phyloP scores from a whole-genome alignment of 495 filamentous ascomycete species.

The Parathielavia appendiculata region DNA sequence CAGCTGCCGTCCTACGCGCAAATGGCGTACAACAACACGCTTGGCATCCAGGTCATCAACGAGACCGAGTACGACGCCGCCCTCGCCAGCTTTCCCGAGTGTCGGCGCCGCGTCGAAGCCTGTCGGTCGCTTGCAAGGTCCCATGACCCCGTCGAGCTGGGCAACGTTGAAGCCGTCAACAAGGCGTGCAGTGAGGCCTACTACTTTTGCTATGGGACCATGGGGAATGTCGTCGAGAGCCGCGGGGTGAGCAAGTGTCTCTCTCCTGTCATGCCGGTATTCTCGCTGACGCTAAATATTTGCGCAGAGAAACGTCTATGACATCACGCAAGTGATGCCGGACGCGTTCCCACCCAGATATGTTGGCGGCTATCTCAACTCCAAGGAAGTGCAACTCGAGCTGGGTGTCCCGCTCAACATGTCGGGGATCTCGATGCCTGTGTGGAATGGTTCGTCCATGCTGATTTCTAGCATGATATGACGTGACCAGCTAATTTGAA shows the following conservation, averaged over 20 bases:
- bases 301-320: constrained; percentile 37
- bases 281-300: neutral
- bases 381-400: constrained; percentile 51
- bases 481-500: too few species aligned
- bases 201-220: constrained; percentile 39
- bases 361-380: constrained; percentile 55
- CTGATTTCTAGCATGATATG: too few species aligned
- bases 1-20: constrained; percentile 59
- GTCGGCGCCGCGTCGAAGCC: constrained; percentile 41
- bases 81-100: constrained; percentile 39
- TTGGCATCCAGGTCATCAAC: constrained; percentile 57
- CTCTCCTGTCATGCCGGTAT: neutral
- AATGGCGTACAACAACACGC: constrained; percentile 65
- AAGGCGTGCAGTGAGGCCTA: constrained; percentile 35
- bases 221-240: constrained; percentile 16
- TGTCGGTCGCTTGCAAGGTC: constrained; percentile 40
- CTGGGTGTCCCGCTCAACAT: constrained; percentile 64
- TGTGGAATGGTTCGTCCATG: constrained; percentile 33
- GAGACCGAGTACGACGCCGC: constrained; percentile 34
- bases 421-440: constrained; percentile 48
- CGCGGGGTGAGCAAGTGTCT: neutral
- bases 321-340: constrained; percentile 47
- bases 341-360: constrained; percentile 61
- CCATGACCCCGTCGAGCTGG: constrained; percentile 43
- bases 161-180: constrained; percentile 46